These are phyloP conservation scores for Scheffersomyces quercinus DNA, from an alignment of 1,139 yeast genomes.

Conservation along the genomic window DNA sequence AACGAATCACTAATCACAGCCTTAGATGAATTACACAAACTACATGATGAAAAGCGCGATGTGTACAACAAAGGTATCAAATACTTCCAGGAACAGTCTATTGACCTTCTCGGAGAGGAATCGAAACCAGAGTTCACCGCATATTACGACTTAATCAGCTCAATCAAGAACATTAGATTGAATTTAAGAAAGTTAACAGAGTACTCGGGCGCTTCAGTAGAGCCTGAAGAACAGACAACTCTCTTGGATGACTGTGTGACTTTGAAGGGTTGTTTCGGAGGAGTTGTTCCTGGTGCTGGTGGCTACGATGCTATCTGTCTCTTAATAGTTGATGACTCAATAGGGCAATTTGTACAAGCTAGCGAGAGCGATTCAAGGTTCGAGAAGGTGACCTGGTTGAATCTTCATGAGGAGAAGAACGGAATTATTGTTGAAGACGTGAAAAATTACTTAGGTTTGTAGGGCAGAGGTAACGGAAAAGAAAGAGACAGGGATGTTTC, in stretches of 20 bases:
- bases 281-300: slow-evolving; percentile 98
- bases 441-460: slow-evolving; percentile 30
- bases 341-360: slow-evolving; percentile 34
- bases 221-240: slow-evolving; percentile 74
- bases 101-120: slow-evolving; percentile 1
- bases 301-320: slow-evolving; percentile 91
- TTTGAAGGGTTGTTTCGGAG: slow-evolving; percentile 79
- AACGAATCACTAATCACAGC: slow-evolving; percentile 58
- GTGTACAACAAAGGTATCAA: slow-evolving; percentile 15
- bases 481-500: too few relatives aligned
- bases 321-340: slow-evolving; percentile 53
- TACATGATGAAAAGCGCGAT: slow-evolving; percentile 24
- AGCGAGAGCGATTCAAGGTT: slow-evolving; percentile 33
- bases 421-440: slow-evolving; percentile 49
- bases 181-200: slow-evolving; percentile 60
- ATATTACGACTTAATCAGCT: slow-evolving; percentile 24
- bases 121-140: slow-evolving; percentile 8
- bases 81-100: slow-evolving; percentile 15
- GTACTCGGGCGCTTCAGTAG: slow-evolving; percentile 80
- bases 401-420: slow-evolving; percentile 56
- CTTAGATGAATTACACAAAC: slow-evolving; percentile 39
- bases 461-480: not conserved
- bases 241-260: slow-evolving; percentile 62
- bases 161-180: slow-evolving; percentile 52
- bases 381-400: slow-evolving; percentile 59